Evolutionary conservation across 352 stramenopile genomes (phyloP).

Genomic region (Pythium sukuiense): DNA sequence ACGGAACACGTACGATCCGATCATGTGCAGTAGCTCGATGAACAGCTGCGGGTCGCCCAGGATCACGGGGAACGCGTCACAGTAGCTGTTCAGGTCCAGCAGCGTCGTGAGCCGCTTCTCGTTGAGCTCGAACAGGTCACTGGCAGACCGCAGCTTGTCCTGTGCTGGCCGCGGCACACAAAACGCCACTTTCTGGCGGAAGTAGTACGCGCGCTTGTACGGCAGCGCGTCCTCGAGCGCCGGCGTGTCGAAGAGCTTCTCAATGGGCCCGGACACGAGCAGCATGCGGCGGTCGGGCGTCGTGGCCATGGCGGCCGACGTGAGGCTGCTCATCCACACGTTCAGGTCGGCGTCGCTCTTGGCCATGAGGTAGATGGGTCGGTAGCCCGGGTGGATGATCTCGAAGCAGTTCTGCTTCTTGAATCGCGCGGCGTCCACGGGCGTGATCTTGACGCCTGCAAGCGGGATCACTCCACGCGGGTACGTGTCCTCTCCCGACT

Average conservation of each 20-base stretch:
- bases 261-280: conserved; percentile 49
- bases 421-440: conserved; percentile 73
- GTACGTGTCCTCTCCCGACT: conserved; percentile 86
- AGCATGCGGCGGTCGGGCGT: conserved; percentile 71
- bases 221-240: conserved; percentile 76
- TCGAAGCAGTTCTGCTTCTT: conserved; percentile 89
- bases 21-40: conserved; percentile 77
- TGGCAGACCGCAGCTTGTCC: conserved; percentile 41
- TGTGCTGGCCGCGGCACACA: conserved; percentile 57
- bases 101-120: conserved; percentile 81
- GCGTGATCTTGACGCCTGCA: conserved; percentile 73
- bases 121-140: conserved; percentile 84
- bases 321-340: conserved; percentile 86
- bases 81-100: conserved; percentile 86
- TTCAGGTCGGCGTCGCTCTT: conserved; percentile 83
- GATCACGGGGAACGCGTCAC: conserved; percentile 79
- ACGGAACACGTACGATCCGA: conserved; percentile 82
- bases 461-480: conserved; percentile 79
- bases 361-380: conserved; percentile 84
- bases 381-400: conserved; percentile 79
- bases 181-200: conserved; percentile 83
- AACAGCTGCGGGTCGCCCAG: conserved; percentile 80
- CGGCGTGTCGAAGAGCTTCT: conserved; percentile 76
- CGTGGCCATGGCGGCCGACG: conserved; percentile 75
- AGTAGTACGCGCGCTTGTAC: conserved; percentile 85